Conservation (phyloP, 73 alveolate species). For the Blepharisma japonicum region DNA sequence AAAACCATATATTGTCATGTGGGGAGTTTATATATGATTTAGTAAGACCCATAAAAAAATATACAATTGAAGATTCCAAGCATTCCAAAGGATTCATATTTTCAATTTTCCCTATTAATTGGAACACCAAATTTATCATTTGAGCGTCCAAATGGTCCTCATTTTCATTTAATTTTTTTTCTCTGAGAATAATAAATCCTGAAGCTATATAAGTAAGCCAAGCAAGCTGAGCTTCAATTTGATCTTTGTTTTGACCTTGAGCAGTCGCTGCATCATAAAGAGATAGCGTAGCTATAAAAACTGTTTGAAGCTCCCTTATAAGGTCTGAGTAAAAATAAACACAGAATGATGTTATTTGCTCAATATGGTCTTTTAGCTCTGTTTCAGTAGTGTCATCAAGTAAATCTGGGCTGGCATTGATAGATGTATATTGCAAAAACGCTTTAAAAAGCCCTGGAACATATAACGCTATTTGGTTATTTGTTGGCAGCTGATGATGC, state of each 20-base stretch:
- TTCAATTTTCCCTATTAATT: background rate
- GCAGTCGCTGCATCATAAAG: background rate
- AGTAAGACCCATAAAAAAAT: background rate
- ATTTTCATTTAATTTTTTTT: background rate
- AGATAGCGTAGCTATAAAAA: background rate
- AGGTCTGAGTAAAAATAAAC: background rate
- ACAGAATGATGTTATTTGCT: background rate
- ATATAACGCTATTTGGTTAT: background rate
- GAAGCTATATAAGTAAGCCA: constrained; percentile 26
- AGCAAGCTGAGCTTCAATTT: background rate
- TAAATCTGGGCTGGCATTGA: background rate
- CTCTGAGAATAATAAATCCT: background rate
- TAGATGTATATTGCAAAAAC: constrained; percentile 2
- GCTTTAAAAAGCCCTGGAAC: background rate
- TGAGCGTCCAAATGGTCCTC: background rate
- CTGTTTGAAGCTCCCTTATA: background rate
- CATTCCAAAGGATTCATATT: background rate
- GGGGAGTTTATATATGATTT: constrained; percentile 25
- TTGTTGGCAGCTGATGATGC: background rate
- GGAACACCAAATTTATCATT: constrained; percentile 6
- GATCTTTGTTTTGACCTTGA: background rate
- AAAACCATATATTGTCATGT: constrained; percentile 4
- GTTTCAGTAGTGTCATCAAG: background rate
- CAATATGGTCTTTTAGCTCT: constrained; percentile 10
- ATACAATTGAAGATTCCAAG: background rate